phyloP scores from a whole-genome alignment of 768 basidiomycete genomes.

The Royoungia palumana region DNA sequence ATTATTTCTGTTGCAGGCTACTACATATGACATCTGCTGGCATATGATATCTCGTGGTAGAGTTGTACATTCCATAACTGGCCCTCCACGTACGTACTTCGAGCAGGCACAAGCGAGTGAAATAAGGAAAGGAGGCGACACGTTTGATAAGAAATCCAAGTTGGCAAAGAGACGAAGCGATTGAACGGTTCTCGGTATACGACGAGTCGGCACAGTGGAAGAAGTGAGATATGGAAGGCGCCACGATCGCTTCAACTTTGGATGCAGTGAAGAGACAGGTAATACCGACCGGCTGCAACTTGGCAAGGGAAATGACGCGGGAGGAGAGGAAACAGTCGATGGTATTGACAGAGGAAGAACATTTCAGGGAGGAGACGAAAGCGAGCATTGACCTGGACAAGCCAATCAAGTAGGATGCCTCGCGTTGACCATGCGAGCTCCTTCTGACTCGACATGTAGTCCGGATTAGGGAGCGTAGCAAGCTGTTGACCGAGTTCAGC shows the following conservation, averaged over 20 bases:
- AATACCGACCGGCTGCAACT: slow-evolving; percentile 89
- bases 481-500: slow-evolving; percentile 41
- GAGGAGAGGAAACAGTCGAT: slow-evolving; percentile 70
- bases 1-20: too few species aligned
- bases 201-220: slow-evolving; percentile 74
- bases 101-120: too few species aligned
- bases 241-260: slow-evolving; percentile 86
- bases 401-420: slow-evolving; percentile 87
- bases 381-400: slow-evolving; percentile 84
- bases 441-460: slow-evolving; percentile 82
- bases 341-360: slow-evolving; percentile 86
- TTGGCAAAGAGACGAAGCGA: too few species aligned
- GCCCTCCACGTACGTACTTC: too few species aligned
- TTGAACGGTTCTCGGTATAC: too few species aligned
- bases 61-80: too few species aligned
- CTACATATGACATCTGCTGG: too few species aligned
- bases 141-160: too few species aligned
- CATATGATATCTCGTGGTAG: too few species aligned
- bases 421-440: slow-evolving; percentile 90
- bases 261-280: slow-evolving; percentile 49
- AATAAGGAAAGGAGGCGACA: too few species aligned
- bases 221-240: slow-evolving; percentile 81
- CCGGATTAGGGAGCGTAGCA: slow-evolving; percentile 73
- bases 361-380: slow-evolving; percentile 87
- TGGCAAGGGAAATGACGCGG: slow-evolving; percentile 74